Evolutionary conservation across 1,139 yeast species (phyloP), one percentile per base, ranked within the genome.

Genomic region (Lodderomyces elongisporus): DNA sequence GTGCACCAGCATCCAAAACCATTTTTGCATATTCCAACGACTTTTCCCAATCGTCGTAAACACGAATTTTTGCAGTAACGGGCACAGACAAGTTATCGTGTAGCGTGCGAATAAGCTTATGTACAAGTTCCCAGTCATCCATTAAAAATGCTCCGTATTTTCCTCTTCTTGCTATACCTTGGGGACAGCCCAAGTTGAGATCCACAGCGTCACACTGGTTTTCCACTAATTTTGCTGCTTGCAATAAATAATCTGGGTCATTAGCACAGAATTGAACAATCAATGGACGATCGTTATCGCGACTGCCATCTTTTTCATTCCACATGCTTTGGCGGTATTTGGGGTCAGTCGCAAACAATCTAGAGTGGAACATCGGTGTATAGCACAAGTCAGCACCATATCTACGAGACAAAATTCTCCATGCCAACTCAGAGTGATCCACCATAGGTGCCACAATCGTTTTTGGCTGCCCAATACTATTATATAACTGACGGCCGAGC

Each of bases 371-470:
- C 99, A 93, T 93, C 2, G 99, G 98, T 0, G 98, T 85, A 50
- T 89, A 93, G 49, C 96, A 87, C 27, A 93, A 63, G 4, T 89
- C 85, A 0, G 98, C 98, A 1, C 98, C 99, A 51, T 89, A 82
- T 43, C 74, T 69, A 40, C 97, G 70, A 2, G 95, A 85, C 14
- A 93, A 61, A 13, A 87, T 73, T 46, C 99, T 72, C 97, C 98
- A 93, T 1, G 96, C 98, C 20, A 91, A 69, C 51, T 93, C 98
- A 3, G 91, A 79, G 47, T 88, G 97, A 56, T 93, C 98, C 9
- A 93, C 99, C 97, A 93, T 91, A 1, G 99, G 99, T 1, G 97
- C 98, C 17, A 93, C 94, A 13, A 93, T 79, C 41, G 85, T 85
- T 35, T 70, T 75, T 1, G 98, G 98, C 15, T 61, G 50, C 0